A percentile compares a stretch with the other conserved stretches of the same genome.
Conservation (phyloP, 2,329 filamentous ascomycete genomes). For the Magnaporthiopsis poae region DNA sequence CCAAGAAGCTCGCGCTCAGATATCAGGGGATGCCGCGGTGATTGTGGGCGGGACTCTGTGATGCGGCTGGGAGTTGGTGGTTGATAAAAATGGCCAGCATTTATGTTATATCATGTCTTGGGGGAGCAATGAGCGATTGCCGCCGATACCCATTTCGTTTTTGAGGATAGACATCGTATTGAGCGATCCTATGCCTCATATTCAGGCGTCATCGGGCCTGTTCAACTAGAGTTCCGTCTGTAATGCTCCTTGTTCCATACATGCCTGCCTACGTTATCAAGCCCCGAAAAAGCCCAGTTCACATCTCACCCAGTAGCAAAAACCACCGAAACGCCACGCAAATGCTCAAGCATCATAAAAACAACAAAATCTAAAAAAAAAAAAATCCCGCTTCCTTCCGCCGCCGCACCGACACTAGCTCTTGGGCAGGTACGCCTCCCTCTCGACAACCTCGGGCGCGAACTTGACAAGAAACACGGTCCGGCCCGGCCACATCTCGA, state of each 20-base stretch:
- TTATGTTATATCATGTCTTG: neutral
- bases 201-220: neutral
- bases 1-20: conserved; percentile 9
- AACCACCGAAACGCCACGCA: conserved; percentile 7
- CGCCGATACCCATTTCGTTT: neutral
- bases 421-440: conserved; percentile 72
- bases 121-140: neutral
- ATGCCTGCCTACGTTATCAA: neutral
- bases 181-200: neutral
- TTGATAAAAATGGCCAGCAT: neutral
- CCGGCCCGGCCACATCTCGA: conserved; percentile 89
- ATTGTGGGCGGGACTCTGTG: conserved; percentile 9
- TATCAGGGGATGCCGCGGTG: conserved; percentile 26
- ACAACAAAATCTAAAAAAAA: neutral
- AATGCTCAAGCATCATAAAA: conserved; percentile 3
- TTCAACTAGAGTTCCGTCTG: neutral
- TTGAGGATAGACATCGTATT: neutral
- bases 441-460: conserved; percentile 77
- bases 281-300: neutral
- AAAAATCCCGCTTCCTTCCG: neutral
- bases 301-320: neutral
- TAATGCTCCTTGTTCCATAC: neutral
- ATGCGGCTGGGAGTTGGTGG: too few species aligned
- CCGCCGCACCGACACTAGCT: conserved; percentile 12
- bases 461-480: conserved; percentile 96